These are phyloP conservation scores for Colletotrichum ledebouriae DNA, from an alignment of 2,329 filamentous ascomycete species.

Conservation along the genomic window DNA sequence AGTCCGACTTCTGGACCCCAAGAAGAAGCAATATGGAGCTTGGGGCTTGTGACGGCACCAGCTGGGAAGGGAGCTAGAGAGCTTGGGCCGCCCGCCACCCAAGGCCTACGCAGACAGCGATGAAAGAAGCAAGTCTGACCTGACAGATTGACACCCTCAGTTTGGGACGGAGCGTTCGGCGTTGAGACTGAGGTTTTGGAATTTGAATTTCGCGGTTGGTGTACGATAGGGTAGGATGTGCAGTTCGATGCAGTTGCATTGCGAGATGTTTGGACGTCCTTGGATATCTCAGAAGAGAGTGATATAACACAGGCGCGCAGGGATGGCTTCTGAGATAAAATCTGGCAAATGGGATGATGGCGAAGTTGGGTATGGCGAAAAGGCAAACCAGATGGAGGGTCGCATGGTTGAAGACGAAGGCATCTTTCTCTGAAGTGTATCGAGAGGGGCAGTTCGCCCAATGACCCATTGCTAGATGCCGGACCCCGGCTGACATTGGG, in stretches of 20 bases:
- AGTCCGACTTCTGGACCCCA: conserved; percentile 14
- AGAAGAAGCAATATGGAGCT: conserved; percentile 29
- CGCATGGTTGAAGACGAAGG: conserved; percentile 12
- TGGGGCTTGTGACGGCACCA: conserved; percentile 26
- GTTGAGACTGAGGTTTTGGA: background rate
- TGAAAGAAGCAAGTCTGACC: conserved; percentile 20
- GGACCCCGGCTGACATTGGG: conserved; percentile 18
- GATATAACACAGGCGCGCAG: background rate
- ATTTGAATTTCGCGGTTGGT: background rate
- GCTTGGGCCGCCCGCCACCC: conserved; percentile 24
- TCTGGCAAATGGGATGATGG: conserved; percentile 24
- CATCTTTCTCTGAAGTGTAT: conserved; percentile 4
- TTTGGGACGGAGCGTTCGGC: conserved; percentile 14
- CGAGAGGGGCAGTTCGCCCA: conserved; percentile 17
- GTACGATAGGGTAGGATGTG: background rate
- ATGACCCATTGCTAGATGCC: conserved; percentile 14
- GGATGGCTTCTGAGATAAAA: conserved; percentile 10
- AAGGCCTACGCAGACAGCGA: too few species aligned
- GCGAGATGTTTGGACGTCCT: conserved; percentile 6
- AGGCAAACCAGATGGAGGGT: conserved; percentile 23
- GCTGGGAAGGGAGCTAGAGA: conserved; percentile 22
- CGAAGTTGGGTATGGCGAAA: conserved; percentile 26
- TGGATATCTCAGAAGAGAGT: conserved; percentile 1
- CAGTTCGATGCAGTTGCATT: background rate
- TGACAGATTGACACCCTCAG: conserved; percentile 5